Conservation (phyloP, 2,329 filamentous ascomycete species). For the Chaetomiaceae sp. region DNA sequence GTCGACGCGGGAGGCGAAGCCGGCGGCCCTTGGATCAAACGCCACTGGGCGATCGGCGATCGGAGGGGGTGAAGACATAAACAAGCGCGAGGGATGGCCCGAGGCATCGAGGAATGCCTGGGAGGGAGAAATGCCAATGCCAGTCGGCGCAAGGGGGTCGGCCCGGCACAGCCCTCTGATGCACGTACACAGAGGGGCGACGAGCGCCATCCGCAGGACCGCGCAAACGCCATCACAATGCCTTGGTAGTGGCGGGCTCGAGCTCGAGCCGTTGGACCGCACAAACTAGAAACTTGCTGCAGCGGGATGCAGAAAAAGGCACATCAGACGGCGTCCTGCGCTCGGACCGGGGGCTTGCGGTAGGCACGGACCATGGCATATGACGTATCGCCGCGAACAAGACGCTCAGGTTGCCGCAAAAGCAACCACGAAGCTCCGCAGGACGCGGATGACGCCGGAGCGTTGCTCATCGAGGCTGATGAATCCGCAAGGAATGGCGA, state of each 20-base stretch:
- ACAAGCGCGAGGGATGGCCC: conserved; percentile 15
- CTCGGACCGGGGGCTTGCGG: conserved; percentile 3
- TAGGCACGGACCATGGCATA: conserved; percentile 1
- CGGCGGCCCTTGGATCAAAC: not conserved
- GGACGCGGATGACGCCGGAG: conserved; percentile 5
- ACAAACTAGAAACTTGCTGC: not conserved
- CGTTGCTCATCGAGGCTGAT: conserved; percentile 2
- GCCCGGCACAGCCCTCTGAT: not conserved
- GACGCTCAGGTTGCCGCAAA: conserved; percentile 1
- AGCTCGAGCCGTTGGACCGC: too few relatives aligned
- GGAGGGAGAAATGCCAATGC: conserved; percentile 3
- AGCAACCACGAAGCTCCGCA: conserved; percentile 2
- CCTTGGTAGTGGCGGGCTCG: not conserved
- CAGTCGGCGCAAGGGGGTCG: conserved; percentile 4
- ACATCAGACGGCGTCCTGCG: conserved; percentile 2
- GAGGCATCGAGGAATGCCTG: conserved; percentile 12
- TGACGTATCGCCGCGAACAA: conserved; percentile 17
- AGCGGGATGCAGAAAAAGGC: conserved; percentile 8
- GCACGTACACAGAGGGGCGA: not conserved
- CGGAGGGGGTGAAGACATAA: conserved; percentile 5
- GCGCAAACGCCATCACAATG: not conserved
- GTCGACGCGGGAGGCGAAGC: not conserved
- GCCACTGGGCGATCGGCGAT: conserved; percentile 12
- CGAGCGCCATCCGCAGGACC: not conserved
- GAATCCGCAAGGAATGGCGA: not conserved